These are phyloP conservation scores for Pseudocercospora pini-densiflorae DNA, from an alignment of 2,329 filamentous ascomycete species.

Conservation along the genomic window DNA sequence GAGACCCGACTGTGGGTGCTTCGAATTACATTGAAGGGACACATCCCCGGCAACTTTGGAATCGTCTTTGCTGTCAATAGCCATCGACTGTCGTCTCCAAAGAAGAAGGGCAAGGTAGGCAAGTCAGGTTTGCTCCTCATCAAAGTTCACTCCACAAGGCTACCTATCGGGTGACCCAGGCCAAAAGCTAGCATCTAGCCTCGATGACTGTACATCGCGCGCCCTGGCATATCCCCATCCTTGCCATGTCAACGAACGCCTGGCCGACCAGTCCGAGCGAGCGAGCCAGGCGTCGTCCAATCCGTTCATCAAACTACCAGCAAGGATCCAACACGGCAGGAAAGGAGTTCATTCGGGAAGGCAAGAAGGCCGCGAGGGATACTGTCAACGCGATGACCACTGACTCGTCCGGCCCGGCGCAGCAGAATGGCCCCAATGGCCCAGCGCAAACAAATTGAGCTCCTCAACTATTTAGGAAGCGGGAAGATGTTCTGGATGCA, in stretches of 20 bases:
- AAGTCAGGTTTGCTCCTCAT: no score
- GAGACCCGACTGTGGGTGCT: no score
- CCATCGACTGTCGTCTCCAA: no score
- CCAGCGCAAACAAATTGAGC: slow-evolving; percentile 51
- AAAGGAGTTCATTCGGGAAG: slow-evolving; percentile 58
- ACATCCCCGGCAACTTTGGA: no score
- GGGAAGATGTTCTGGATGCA: slow-evolving; percentile 28
- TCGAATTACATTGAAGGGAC: no score
- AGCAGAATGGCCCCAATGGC: slow-evolving; percentile 27
- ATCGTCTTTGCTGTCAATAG: no score
- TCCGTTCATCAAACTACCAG: slow-evolving; percentile 26
- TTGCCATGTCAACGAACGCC: slow-evolving; percentile 16
- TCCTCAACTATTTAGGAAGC: slow-evolving; percentile 56
- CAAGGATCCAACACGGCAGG: slow-evolving; percentile 28
- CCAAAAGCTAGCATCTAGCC: slow-evolving; percentile 7
- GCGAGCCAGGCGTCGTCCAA: slow-evolving; percentile 31
- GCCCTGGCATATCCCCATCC: slow-evolving; percentile 4
- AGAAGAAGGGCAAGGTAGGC: no score
- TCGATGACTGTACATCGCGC: slow-evolving; percentile 17
- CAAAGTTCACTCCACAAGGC: no score
- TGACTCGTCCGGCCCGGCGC: slow-evolving; percentile 38
- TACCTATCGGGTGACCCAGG: slow-evolving; percentile 1
- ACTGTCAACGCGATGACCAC: slow-evolving; percentile 57
- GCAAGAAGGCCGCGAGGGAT: slow-evolving; percentile 65
- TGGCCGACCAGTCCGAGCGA: slow-evolving; percentile 18